Percentiles rank a stretch among this genome's conserved stretches.
phyloP scores from a whole-genome alignment of 2,329 filamentous ascomycete species.

The Tolypocladium capitatum region DNA sequence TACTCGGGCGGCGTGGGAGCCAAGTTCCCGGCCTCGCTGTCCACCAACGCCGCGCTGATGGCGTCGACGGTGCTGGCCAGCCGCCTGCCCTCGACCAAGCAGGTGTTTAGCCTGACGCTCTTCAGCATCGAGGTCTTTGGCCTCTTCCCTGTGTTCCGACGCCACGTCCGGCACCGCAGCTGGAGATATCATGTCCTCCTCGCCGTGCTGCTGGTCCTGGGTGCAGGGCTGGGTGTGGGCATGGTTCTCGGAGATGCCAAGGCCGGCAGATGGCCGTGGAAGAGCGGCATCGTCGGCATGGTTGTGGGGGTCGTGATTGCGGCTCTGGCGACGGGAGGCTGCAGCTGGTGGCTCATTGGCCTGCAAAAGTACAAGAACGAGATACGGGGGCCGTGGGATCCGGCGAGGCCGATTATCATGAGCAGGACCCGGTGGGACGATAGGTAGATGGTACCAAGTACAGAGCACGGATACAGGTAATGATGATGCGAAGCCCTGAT shows the following conservation, averaged over 20 bases:
- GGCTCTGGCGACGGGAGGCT: slow-evolving; percentile 74
- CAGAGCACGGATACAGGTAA: not conserved
- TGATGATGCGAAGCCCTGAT: no score
- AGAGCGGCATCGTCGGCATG: slow-evolving; percentile 53
- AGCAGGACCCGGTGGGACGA: slow-evolving; percentile 44
- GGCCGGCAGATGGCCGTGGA: slow-evolving; percentile 34
- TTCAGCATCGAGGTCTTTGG: slow-evolving; percentile 98
- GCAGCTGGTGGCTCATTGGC: slow-evolving; percentile 95
- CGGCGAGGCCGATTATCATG: slow-evolving; percentile 75
- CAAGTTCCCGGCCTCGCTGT: slow-evolving; percentile 62
- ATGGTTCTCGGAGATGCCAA: slow-evolving; percentile 37
- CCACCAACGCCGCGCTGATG: slow-evolving; percentile 94
- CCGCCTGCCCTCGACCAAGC: slow-evolving; percentile 74
- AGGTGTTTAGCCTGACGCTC: slow-evolving; percentile 88
- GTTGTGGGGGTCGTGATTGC: slow-evolving; percentile 63
- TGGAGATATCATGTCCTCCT: slow-evolving; percentile 70
- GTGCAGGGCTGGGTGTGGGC: slow-evolving; percentile 67
- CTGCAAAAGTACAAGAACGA: slow-evolving; percentile 99
- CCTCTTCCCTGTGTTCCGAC: slow-evolving; percentile 91
- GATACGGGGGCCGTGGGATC: slow-evolving; percentile 96
- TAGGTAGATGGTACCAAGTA: slow-evolving; percentile 9
- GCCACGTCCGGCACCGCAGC: slow-evolving; percentile 69
- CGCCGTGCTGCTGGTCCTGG: slow-evolving; percentile 62
- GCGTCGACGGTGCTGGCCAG: slow-evolving; percentile 88
- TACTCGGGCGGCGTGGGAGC: slow-evolving; percentile 59